Evolutionary conservation across 2,329 filamentous ascomycete genomes (phyloP).

Genomic region (Ophiocordyceps camponoti-leonardi): DNA sequence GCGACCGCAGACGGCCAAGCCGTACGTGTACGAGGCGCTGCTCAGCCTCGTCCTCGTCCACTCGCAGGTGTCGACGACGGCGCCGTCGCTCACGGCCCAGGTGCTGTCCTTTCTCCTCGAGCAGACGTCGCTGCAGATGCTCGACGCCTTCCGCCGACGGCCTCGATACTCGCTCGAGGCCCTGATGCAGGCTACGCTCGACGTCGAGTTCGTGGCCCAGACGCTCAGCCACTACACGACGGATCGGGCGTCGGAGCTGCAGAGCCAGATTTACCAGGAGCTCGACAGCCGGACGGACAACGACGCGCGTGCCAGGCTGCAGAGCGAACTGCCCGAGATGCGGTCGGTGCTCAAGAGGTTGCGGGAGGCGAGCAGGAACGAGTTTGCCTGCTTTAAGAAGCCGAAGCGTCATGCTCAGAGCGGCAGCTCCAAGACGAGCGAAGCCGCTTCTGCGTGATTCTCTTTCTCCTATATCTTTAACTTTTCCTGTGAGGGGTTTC

Average conservation of each 20-base stretch:
- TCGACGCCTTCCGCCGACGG: slow-evolving; percentile 58
- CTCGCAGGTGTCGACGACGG: slow-evolving; percentile 70
- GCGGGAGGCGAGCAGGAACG: slow-evolving; percentile 63
- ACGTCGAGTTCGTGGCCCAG: slow-evolving; percentile 93
- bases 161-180: slow-evolving; percentile 57
- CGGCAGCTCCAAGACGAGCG: no score
- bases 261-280: slow-evolving; percentile 83
- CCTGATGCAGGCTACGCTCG: slow-evolving; percentile 91
- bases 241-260: slow-evolving; percentile 61
- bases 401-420: slow-evolving; percentile 21
- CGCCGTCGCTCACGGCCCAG: slow-evolving; percentile 56
- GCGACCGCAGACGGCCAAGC: slow-evolving; percentile 57
- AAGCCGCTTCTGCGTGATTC: not conserved
- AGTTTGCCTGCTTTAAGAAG: slow-evolving; percentile 76
- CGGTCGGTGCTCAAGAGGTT: slow-evolving; percentile 70
- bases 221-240: slow-evolving; percentile 82
- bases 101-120: slow-evolving; percentile 80
- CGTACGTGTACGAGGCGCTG: slow-evolving; percentile 80
- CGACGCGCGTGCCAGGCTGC: slow-evolving; percentile 60
- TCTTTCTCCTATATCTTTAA: no score
- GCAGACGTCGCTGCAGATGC: slow-evolving; percentile 61
- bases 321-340: slow-evolving; percentile 82
- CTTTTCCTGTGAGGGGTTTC: no score
- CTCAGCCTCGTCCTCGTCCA: slow-evolving; percentile 80
- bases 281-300: slow-evolving; percentile 81